These are phyloP conservation scores for Entomophthora muscae DNA, from an alignment of 371 early-diverging fungal genomes.

Conservation along the genomic window DNA sequence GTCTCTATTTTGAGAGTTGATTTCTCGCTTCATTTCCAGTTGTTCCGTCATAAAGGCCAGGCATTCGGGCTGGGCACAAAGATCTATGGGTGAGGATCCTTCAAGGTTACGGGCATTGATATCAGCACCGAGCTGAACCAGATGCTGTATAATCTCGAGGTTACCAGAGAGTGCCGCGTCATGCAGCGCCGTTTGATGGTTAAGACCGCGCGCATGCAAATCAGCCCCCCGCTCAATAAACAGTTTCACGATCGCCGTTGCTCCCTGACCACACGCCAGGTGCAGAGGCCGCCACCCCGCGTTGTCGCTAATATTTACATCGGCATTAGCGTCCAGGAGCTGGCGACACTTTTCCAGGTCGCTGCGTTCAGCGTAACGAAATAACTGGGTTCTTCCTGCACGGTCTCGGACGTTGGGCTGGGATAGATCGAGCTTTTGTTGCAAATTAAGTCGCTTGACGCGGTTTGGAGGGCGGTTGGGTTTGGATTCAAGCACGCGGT, in stretches of 20 bases:
- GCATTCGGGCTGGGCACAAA: not conserved
- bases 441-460: not conserved
- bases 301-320: slow-evolving; percentile 36
- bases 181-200: slow-evolving; percentile 58
- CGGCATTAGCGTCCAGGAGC: slow-evolving; percentile 25
- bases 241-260: slow-evolving; percentile 30
- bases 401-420: slow-evolving; percentile 35
- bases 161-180: slow-evolving; percentile 57
- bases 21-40: not conserved
- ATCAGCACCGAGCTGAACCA: slow-evolving; percentile 40
- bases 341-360: slow-evolving; percentile 27
- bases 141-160: slow-evolving; percentile 28
- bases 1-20: not conserved
- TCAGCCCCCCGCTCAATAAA: slow-evolving; percentile 33
- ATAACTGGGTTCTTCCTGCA: slow-evolving; percentile 33
- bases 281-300: slow-evolving; percentile 49
- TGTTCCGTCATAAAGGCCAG: slow-evolving; percentile 1
- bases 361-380: slow-evolving; percentile 28
- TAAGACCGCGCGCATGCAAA: slow-evolving; percentile 36
- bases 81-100: slow-evolving; percentile 1
- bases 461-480: no score
- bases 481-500: no score
- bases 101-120: slow-evolving; percentile 11
- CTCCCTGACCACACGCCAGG: slow-evolving; percentile 43
- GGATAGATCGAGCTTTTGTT: not conserved